A percentile compares a stretch with the other conserved stretches of the same genome.
Evolutionary conservation across 2,329 filamentous ascomycete genomes (phyloP).

Genomic region (Aulographum hederae): DNA sequence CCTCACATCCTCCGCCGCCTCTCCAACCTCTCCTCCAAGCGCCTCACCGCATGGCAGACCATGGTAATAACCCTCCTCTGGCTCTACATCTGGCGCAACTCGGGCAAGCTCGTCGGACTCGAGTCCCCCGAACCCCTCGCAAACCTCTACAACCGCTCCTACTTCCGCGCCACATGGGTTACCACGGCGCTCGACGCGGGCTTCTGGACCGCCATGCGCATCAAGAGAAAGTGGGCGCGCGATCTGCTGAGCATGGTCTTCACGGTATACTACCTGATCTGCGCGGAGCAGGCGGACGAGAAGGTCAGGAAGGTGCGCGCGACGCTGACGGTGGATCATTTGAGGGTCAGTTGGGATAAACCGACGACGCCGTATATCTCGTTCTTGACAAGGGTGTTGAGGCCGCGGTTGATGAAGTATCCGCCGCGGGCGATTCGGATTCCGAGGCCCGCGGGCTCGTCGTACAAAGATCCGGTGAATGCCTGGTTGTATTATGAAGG

Average conservation of each 20-base stretch:
- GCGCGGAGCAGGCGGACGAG: slow-evolving; percentile 86
- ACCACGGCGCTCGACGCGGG: slow-evolving; percentile 87
- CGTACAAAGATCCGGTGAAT: slow-evolving; percentile 65
- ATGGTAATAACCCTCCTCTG: slow-evolving; percentile 76
- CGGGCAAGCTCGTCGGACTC: slow-evolving; percentile 77
- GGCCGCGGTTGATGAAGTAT: slow-evolving; percentile 66
- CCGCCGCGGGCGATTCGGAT: slow-evolving; percentile 71
- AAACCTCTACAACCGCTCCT: slow-evolving; percentile 81
- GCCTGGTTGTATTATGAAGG: slow-evolving; percentile 95
- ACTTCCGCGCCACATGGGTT: slow-evolving; percentile 94
- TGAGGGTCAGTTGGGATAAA: slow-evolving; percentile 93
- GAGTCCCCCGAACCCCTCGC: slow-evolving; percentile 86
- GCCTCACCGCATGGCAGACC: slow-evolving; percentile 77
- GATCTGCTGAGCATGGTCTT: slow-evolving; percentile 74
- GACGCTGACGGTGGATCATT: slow-evolving; percentile 73
- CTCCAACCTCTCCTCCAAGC: slow-evolving; percentile 50
- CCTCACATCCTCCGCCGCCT: slow-evolving; percentile 57
- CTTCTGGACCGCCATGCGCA: slow-evolving; percentile 97
- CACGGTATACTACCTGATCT: slow-evolving; percentile 76
- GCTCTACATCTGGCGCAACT: slow-evolving; percentile 81
- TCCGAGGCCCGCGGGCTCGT: slow-evolving; percentile 57
- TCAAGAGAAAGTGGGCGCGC: slow-evolving; percentile 59
- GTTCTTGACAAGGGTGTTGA: slow-evolving; percentile 51
- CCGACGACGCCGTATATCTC: slow-evolving; percentile 70
- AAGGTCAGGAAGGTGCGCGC: slow-evolving; percentile 84